Evolutionary conservation across 2,329 filamentous ascomycete species (phyloP).

Genomic region (Fusarium floridanum): DNA sequence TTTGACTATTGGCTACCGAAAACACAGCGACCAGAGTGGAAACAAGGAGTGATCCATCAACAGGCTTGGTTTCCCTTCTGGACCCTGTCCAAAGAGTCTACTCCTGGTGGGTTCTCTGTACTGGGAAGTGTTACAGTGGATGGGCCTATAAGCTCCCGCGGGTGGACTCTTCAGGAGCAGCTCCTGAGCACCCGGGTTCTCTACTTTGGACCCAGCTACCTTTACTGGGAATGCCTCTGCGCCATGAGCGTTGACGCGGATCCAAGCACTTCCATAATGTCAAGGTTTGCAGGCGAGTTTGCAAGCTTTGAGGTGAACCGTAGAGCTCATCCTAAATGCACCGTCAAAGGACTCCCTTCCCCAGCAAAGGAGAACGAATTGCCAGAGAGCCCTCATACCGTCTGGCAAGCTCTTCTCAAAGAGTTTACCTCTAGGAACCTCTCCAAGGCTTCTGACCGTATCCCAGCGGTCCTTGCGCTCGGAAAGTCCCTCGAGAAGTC

Average conservation of each 20-base stretch:
- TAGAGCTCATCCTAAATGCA: background rate
- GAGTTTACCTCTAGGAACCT: background rate
- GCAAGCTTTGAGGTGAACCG: background rate
- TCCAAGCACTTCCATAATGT: background rate
- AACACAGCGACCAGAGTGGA: background rate
- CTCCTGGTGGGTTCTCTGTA: background rate
- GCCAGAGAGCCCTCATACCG: background rate
- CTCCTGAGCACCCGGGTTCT: background rate
- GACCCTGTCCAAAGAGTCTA: background rate
- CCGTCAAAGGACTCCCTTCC: background rate
- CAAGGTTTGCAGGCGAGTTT: background rate
- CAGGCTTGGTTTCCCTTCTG: background rate
- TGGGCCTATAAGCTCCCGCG: background rate
- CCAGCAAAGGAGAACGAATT: too few species aligned
- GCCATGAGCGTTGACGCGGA: background rate
- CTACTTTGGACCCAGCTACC: background rate
- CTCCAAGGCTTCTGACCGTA: background rate
- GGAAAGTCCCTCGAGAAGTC: background rate
- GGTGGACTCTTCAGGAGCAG: background rate
- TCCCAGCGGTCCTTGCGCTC: background rate
- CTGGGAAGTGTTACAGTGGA: background rate
- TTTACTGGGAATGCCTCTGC: conserved; percentile 1
- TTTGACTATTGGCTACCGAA: background rate
- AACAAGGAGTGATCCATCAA: background rate
- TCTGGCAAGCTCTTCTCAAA: background rate